Conservation (phyloP, 192 early-diverging fungal species). For the Gryganskiella cystojenkinii region DNA sequence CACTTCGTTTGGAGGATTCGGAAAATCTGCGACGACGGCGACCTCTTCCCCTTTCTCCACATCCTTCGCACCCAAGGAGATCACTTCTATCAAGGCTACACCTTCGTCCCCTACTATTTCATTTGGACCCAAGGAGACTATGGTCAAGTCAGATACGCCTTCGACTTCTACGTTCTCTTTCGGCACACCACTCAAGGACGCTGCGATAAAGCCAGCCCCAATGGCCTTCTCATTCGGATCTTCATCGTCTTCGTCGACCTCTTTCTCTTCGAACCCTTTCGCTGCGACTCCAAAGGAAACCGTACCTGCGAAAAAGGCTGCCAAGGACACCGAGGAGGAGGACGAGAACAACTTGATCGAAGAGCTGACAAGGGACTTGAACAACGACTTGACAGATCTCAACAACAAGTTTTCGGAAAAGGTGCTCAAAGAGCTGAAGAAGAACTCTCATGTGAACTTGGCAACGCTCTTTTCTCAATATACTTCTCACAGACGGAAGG, state of each 20-base stretch:
- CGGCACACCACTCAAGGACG: not conserved
- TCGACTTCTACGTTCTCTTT: not conserved
- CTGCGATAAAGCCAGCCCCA: not conserved
- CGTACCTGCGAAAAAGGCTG: too few relatives aligned
- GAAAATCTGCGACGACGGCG: not conserved
- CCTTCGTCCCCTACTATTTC: not conserved
- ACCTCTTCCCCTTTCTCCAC: not conserved
- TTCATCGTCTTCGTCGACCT: too few relatives aligned
- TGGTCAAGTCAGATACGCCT: not conserved
- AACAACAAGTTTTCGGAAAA: constrained; percentile 14
- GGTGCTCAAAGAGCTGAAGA: constrained; percentile 1
- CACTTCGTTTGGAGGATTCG: too few relatives aligned
- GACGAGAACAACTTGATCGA: not conserved
- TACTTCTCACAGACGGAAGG: not conserved
- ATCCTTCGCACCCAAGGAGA: too few relatives aligned
- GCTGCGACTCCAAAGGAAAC: not conserved
- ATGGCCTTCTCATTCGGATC: too few relatives aligned
- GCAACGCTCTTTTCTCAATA: constrained; percentile 13
- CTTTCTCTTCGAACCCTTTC: too few relatives aligned
- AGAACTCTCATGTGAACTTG: constrained; percentile 6
- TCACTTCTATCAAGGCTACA: not conserved
- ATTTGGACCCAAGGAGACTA: not conserved
- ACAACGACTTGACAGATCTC: not conserved
- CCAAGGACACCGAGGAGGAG: too few relatives aligned
- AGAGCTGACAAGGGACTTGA: not conserved